Conservation (phyloP, 306 rosid species). For the Rosa multiflora region DNA sequence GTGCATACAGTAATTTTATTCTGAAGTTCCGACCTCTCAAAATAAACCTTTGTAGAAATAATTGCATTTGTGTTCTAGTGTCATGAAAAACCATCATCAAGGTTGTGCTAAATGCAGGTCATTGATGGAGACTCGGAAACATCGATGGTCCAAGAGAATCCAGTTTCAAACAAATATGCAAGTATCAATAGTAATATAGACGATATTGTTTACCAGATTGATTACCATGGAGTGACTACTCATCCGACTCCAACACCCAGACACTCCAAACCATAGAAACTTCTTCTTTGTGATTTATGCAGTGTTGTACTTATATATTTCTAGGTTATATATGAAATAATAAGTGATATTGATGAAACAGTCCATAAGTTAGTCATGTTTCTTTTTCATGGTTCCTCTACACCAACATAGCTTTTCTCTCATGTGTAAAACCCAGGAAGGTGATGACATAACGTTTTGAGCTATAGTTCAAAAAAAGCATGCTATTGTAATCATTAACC, state of each 20-base stretch:
- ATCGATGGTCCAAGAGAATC: constrained; percentile 32
- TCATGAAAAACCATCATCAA: constrained; percentile 4
- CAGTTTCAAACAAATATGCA: constrained; percentile 30
- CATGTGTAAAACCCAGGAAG: background rate
- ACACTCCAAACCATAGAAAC: constrained; percentile 65
- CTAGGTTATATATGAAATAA: constrained; percentile 5
- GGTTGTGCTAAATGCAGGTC: constrained; percentile 50
- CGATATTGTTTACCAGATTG: constrained; percentile 69
- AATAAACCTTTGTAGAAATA: background rate
- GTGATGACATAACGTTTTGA: background rate
- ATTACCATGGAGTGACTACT: constrained; percentile 89
- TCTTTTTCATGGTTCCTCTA: background rate
- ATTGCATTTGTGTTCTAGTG: background rate
- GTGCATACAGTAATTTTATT: background rate
- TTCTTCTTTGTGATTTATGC: constrained; percentile 27
- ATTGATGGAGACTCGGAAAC: constrained; percentile 36
- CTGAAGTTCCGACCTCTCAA: background rate
- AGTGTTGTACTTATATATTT: constrained; percentile 32
- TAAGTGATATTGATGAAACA: background rate
- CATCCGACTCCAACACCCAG: constrained; percentile 83
- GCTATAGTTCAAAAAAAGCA: background rate
- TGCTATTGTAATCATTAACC: background rate
- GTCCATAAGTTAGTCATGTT: background rate
- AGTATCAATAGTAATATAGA: constrained; percentile 32
- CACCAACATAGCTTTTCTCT: background rate